Base-by-base conservation (phyloP, 2,329 filamentous ascomycete species). In the Colletotrichum sp. region DNA sequence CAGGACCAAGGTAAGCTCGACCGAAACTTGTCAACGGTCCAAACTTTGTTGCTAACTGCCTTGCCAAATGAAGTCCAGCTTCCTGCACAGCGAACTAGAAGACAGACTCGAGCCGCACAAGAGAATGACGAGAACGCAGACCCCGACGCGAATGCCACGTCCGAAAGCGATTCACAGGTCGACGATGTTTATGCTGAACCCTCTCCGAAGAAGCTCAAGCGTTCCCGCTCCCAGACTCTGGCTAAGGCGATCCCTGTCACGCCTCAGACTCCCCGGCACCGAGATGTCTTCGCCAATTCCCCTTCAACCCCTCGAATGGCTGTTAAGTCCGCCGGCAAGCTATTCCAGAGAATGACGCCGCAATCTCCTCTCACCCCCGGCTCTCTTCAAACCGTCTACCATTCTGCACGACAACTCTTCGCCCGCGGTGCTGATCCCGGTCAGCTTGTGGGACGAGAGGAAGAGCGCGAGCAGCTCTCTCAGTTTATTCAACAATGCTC, bases 331-430 rank as follows among this genome's bases (percentile, higher is more conserved):
- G 90, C 91, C 43, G 94, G 93, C 77, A 94, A 92, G 81, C 89
- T 95, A 43, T 91, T 94, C 80, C 96, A 95, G 78, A 94, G 96
- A 71, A 88, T 93, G 79, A 97, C 95, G 56, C 94, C 95, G 24
- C 92, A 93, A 78, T 95, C 95, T 15, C 94, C 94, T 13, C 87
- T 90, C 38, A 94, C 94, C 8, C 94, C 95, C 15, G 90, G 91
- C 32, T 87, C 91, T 13, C 87, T 90, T 26, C 92, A 93, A 70
- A 97, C 95, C 0, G 89, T 98, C 48, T 98, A 98, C 84, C 95
- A 97, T 77, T 90, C 93, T 76, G 97, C 96, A 18, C 93, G 96
- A 34, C 95, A 98, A 81, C 86, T 98, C 4, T 99, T 99, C 82
- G 93, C 94, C 8, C 92, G 95, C 66, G 94, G 94, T 77, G 92